Conservation (phyloP, 495 filamentous ascomycete species). For the Parmelia sp. region DNA sequence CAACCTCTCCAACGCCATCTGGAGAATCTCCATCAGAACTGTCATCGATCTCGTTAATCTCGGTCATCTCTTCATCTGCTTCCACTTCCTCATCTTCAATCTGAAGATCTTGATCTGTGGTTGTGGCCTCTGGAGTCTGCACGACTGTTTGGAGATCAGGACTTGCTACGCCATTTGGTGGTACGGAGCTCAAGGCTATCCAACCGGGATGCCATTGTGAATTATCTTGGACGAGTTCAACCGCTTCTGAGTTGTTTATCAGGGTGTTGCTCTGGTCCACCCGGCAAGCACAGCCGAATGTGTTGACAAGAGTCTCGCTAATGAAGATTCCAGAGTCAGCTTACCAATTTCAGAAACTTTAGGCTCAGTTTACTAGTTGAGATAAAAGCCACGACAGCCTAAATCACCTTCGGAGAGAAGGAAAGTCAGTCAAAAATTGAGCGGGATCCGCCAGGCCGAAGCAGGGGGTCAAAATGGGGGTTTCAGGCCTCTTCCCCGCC, state of each 20-base stretch:
- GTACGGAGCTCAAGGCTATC: background rate
- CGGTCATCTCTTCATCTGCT: conserved; percentile 1
- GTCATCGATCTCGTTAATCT: conserved; percentile 25
- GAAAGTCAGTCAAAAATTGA: no score
- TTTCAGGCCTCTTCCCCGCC: no score
- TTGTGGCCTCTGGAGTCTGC: background rate
- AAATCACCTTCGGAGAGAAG: no score
- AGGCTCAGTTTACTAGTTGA: no score
- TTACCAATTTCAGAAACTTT: background rate
- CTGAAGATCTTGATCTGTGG: background rate
- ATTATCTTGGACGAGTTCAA: conserved; percentile 9
- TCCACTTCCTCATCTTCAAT: background rate
- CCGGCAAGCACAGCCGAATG: conserved; percentile 40
- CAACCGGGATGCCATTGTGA: conserved; percentile 25
- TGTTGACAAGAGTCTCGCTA: conserved; percentile 32
- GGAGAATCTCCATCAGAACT: conserved; percentile 27
- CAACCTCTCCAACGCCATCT: conserved; percentile 18
- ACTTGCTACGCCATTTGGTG: conserved; percentile 12
- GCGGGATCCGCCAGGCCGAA: no score
- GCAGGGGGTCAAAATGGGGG: no score
- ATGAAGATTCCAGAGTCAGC: background rate
- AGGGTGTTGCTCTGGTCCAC: conserved; percentile 8
- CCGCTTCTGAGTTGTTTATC: conserved; percentile 11
- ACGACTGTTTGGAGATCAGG: background rate
- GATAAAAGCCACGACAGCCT: background rate